Conservation (phyloP, 2,329 filamentous ascomycete genomes). For the Cladosporium cucumerinum region DNA sequence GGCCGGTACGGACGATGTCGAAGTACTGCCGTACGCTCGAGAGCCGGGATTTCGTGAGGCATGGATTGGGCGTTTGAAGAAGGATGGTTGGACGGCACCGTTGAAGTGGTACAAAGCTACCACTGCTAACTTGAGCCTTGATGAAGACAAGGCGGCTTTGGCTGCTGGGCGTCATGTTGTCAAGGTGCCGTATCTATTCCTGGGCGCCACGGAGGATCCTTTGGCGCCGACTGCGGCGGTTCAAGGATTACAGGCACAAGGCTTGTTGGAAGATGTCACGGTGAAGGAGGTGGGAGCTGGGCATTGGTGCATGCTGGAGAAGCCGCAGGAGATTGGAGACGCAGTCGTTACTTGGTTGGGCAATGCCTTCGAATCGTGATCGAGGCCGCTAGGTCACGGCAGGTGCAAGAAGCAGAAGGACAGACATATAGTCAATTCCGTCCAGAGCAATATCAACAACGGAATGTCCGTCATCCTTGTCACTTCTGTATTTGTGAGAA, state of each 20-base stretch:
- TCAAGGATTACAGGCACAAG: conserved; percentile 17
- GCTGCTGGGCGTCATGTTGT: conserved; percentile 16
- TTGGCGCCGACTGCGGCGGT: conserved; percentile 22
- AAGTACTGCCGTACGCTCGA: conserved; percentile 35
- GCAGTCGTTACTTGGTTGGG: conserved; percentile 15
- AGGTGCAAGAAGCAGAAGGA: neutral
- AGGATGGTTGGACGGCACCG: conserved; percentile 35
- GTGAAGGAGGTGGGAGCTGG: conserved; percentile 31
- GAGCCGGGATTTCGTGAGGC: conserved; percentile 27
- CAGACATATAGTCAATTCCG: neutral
- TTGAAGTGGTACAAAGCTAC: conserved; percentile 36
- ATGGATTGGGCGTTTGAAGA: conserved; percentile 32
- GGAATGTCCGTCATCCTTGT: neutral
- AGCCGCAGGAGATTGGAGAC: conserved; percentile 27
- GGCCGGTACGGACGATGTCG: conserved; percentile 13
- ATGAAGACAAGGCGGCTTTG: conserved; percentile 30
- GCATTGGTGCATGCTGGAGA: conserved; percentile 38
- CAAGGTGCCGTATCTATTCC: conserved; percentile 34
- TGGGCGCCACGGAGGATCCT: conserved; percentile 30
- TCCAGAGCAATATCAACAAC: neutral
- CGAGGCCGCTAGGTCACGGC: neutral
- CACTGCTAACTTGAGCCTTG: conserved; percentile 24
- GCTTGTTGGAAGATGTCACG: conserved; percentile 25
- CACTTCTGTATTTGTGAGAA: too few species aligned
- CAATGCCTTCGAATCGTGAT: too few species aligned